A percentile compares a stretch with the other conserved stretches of the same genome.
These are phyloP conservation scores for Alternaria panax DNA, from an alignment of 2,329 filamentous ascomycete genomes.

Conservation along the genomic window DNA sequence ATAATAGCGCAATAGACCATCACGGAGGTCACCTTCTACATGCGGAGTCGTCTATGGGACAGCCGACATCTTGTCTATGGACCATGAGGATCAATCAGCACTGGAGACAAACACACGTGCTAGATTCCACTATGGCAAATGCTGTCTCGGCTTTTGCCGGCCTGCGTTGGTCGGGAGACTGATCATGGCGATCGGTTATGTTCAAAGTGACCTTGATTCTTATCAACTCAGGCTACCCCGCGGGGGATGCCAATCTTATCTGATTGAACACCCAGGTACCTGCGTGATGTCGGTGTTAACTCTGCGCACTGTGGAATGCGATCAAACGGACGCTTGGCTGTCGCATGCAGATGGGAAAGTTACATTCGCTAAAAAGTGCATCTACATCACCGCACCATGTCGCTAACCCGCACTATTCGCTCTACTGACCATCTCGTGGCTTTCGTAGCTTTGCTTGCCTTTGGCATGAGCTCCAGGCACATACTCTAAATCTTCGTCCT, in stretches of 20 bases:
- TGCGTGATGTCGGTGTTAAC: background rate
- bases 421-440: conserved; percentile 33
- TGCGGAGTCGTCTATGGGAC: background rate
- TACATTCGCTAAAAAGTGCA: background rate
- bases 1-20: conserved; percentile 3
- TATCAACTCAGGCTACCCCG: background rate
- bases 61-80: background rate
- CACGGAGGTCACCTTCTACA: conserved; percentile 24
- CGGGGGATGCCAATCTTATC: background rate
- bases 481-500: conserved; percentile 37
- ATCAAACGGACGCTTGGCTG: background rate
- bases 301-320: background rate
- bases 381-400: background rate
- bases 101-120: conserved; percentile 17
- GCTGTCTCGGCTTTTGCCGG: background rate
- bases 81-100: conserved; percentile 14
- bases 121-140: background rate
- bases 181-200: background rate
- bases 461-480: conserved; percentile 27
- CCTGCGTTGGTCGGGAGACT: background rate
- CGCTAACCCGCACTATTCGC: conserved; percentile 19
- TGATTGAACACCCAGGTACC: background rate
- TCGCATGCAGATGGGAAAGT: background rate
- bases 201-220: background rate
- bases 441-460: conserved; percentile 31